phyloP scores from a whole-genome alignment of 1,139 yeast species.

The Trichomonascaceae sp. region DNA sequence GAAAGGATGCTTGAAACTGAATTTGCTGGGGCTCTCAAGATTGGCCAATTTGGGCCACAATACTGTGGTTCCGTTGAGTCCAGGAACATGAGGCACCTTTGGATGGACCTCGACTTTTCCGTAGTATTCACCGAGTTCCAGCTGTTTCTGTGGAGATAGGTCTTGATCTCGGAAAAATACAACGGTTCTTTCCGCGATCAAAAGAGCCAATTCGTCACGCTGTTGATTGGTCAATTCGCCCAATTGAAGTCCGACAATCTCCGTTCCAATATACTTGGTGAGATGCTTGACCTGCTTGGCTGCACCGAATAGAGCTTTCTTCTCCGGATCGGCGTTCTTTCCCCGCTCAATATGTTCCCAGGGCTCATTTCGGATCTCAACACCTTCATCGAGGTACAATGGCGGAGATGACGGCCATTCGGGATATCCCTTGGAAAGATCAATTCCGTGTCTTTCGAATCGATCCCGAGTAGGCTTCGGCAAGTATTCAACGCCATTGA shows the following conservation, averaged over 20 bases:
- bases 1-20: constrained; percentile 21
- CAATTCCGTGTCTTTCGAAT: constrained; percentile 37
- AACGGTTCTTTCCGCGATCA: constrained; percentile 61
- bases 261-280: constrained; percentile 60
- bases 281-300: constrained; percentile 32
- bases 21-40: constrained; percentile 17
- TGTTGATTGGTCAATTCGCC: constrained; percentile 47
- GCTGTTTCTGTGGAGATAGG: constrained; percentile 41
- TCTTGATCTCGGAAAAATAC: constrained; percentile 42
- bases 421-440: constrained; percentile 42
- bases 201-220: constrained; percentile 53
- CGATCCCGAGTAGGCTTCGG: constrained; percentile 37
- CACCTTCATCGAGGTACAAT: constrained; percentile 47
- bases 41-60: constrained; percentile 46
- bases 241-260: constrained; percentile 54
- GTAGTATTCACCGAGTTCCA: constrained; percentile 41
- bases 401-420: constrained; percentile 41
- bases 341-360: constrained; percentile 43
- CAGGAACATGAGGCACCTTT: constrained; percentile 42
- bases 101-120: constrained; percentile 47
- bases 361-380: constrained; percentile 38
- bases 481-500: constrained; percentile 24
- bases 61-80: constrained; percentile 43
- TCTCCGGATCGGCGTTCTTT: constrained; percentile 46
- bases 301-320: constrained; percentile 49